Evolutionary conservation across 2,329 filamentous ascomycete genomes (phyloP).

Genomic region (Ascochyta pisi): DNA sequence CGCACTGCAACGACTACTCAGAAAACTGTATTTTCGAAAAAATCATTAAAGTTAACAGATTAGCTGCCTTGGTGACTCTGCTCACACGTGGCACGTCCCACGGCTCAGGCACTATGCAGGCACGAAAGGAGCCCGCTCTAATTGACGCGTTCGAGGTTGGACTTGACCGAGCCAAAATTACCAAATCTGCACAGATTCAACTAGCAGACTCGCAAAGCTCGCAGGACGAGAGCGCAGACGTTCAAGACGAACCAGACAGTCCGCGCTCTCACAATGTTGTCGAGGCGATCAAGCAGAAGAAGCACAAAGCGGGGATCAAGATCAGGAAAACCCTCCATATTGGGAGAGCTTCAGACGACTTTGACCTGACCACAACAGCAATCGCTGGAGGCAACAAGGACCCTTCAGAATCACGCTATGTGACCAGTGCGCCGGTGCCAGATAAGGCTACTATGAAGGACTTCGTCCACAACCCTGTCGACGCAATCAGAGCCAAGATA

Average conservation of each 20-base stretch:
- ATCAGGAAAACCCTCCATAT: constrained; percentile 35
- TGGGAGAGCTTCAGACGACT: constrained; percentile 25
- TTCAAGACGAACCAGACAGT: constrained; percentile 10
- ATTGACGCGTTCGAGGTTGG: constrained; percentile 14
- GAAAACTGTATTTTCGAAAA: neutral
- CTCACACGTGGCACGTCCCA: neutral
- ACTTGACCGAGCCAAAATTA: constrained; percentile 24
- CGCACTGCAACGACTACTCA: neutral
- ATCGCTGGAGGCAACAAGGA: constrained; percentile 24
- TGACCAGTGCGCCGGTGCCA: constrained; percentile 19
- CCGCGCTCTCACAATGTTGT: constrained; percentile 15
- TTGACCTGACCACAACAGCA: constrained; percentile 13
- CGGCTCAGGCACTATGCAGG: constrained; percentile 5
- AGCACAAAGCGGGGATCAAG: constrained; percentile 30
- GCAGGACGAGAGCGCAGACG: neutral
- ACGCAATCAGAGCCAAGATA: constrained; percentile 32
- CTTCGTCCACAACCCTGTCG: constrained; percentile 34
- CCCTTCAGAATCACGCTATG: constrained; percentile 28
- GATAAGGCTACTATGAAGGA: constrained; percentile 36
- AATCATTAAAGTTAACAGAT: neutral
- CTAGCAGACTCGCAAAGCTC: constrained; percentile 4
- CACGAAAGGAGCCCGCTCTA: constrained; percentile 6
- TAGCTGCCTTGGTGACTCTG: neutral
- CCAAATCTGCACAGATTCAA: constrained; percentile 17
- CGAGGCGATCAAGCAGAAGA: constrained; percentile 28